phyloP scores from a whole-genome alignment of 169 alveolate genomes.

The Toxoplasma gondii region DNA sequence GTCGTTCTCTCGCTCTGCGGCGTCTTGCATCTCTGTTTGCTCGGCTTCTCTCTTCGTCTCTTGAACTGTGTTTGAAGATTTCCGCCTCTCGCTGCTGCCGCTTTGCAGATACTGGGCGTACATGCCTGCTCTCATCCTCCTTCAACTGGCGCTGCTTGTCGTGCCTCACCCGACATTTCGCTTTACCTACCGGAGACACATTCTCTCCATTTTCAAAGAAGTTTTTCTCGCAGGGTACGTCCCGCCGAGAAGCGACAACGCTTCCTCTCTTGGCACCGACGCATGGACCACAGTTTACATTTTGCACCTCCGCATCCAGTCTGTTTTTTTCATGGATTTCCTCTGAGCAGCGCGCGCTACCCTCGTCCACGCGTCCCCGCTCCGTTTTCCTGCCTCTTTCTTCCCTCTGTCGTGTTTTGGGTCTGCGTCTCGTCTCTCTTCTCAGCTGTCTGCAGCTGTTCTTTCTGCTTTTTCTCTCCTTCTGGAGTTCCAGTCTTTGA shows the following conservation, averaged over 20 bases:
- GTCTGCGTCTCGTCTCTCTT: slow-evolving; percentile 77
- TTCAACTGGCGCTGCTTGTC: slow-evolving; percentile 69
- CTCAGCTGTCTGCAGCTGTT: slow-evolving; percentile 80
- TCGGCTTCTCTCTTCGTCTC: background rate
- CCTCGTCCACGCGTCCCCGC: no score
- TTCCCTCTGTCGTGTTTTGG: no score
- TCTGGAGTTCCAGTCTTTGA: no score
- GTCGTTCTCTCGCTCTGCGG: background rate
- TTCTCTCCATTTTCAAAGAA: slow-evolving; percentile 69
- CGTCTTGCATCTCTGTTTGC: background rate
- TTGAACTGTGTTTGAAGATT: background rate
- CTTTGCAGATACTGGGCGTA: slow-evolving; percentile 48
- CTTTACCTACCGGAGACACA: slow-evolving; percentile 72
- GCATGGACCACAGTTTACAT: no score
- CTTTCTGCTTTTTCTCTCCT: no score
- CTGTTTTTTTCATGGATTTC: slow-evolving; percentile 73
- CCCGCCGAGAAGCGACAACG: background rate
- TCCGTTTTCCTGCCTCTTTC: no score
- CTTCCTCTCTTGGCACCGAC: no score
- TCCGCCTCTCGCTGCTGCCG: background rate
- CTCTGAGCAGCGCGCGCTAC: no score
- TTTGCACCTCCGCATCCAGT: no score
- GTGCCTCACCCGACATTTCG: slow-evolving; percentile 74
- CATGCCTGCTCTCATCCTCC: slow-evolving; percentile 64
- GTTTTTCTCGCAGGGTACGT: slow-evolving; percentile 52